Evolutionary conservation across 2,329 filamentous ascomycete genomes (phyloP).

Genomic region (Phaeosphaeria sp.): DNA sequence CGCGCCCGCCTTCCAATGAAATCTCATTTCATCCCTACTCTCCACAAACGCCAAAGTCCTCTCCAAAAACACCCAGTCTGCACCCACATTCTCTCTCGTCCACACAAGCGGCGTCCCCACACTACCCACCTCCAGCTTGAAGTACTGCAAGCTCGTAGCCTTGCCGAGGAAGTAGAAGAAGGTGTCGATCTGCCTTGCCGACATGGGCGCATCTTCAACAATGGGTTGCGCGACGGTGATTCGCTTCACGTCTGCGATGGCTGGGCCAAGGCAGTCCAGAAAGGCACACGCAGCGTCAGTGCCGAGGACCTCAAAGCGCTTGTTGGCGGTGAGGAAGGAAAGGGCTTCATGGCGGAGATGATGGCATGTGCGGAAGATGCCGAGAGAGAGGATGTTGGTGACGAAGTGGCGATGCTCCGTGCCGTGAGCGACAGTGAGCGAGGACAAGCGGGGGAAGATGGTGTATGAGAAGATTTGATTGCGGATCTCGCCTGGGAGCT

Average conservation of each 20-base stretch:
- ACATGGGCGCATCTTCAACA: neutral
- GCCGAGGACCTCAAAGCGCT: constrained; percentile 14
- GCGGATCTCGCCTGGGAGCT: constrained; percentile 32
- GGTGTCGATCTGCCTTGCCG: neutral
- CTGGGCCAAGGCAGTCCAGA: constrained; percentile 7
- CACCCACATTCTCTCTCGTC: neutral
- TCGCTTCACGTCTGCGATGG: constrained; percentile 6
- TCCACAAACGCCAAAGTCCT: constrained; percentile 2
- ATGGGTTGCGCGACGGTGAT: neutral
- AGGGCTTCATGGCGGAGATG: constrained; percentile 30
- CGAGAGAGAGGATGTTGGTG: constrained; percentile 10
- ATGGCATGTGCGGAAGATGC: constrained; percentile 26
- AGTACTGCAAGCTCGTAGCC: neutral
- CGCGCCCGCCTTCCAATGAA: neutral
- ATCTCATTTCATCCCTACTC: neutral
- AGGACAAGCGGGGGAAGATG: constrained; percentile 13
- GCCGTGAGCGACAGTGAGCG: constrained; percentile 8
- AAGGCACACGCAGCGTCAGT: constrained; percentile 13
- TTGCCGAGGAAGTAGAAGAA: constrained; percentile 2
- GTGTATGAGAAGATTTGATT: constrained; percentile 25
- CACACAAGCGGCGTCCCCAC: neutral
- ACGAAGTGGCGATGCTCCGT: constrained; percentile 12
- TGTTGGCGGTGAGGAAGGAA: constrained; percentile 23
- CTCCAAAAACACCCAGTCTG: constrained; percentile 7
- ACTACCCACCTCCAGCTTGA: neutral